These are phyloP conservation scores for Trypethelium eluteriae DNA, from an alignment of 495 filamentous ascomycete species.

Conservation along the genomic window DNA sequence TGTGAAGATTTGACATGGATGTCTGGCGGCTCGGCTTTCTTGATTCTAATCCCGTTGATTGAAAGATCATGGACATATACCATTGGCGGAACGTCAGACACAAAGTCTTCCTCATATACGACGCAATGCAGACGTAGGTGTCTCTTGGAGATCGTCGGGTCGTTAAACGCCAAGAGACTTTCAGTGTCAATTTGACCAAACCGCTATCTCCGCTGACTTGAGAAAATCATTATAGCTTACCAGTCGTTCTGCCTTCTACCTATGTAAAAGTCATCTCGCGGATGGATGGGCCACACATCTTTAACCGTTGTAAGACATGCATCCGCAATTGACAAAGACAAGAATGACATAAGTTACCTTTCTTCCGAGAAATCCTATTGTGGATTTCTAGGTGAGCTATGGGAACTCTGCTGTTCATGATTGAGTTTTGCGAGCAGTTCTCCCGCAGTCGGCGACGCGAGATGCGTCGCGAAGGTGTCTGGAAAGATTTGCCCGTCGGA, in stretches of 20 bases:
- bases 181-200: neutral
- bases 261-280: slow-evolving; percentile 20
- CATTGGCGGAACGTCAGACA: slow-evolving; percentile 29
- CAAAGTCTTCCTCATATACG: slow-evolving; percentile 28
- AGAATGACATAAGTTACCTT: neutral
- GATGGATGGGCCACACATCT: neutral
- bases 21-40: slow-evolving; percentile 11
- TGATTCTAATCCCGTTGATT: slow-evolving; percentile 27
- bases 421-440: neutral
- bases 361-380: neutral
- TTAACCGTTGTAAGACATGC: neutral
- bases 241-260: slow-evolving; percentile 16
- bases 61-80: slow-evolving; percentile 39
- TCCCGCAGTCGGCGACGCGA: neutral
- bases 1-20: neutral
- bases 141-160: slow-evolving; percentile 34
- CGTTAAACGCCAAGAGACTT: slow-evolving; percentile 17
- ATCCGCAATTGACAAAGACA: neutral
- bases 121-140: slow-evolving; percentile 38
- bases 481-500: too few relatives aligned
- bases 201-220: neutral
- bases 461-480: neutral
- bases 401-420: neutral
- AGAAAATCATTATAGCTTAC: neutral
- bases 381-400: neutral